phyloP scores from a whole-genome alignment of 306 rosid genomes.

The Prunus mume region DNA sequence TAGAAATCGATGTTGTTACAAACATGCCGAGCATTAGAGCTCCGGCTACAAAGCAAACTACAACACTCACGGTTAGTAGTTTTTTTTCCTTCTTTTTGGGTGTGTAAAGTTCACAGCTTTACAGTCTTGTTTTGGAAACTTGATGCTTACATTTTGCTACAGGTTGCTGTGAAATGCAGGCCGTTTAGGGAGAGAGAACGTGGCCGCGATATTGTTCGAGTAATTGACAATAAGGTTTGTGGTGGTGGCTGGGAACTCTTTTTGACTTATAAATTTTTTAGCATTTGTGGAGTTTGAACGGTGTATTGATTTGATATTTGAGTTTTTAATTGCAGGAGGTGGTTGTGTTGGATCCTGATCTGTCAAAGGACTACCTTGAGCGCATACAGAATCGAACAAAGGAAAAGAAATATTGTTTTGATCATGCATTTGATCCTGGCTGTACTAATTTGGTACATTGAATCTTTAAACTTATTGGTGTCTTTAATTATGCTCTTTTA shows the following conservation, averaged over 20 bases:
- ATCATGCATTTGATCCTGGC: conserved; percentile 53
- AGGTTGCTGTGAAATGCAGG: conserved; percentile 69
- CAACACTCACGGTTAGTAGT: conserved; percentile 53
- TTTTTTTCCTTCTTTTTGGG: background rate
- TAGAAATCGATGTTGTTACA: conserved; percentile 35
- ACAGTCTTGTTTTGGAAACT: background rate
- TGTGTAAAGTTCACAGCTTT: background rate
- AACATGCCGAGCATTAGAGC: conserved; percentile 62
- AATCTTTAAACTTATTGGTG: background rate
- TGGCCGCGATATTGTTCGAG: conserved; percentile 61
- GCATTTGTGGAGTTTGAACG: background rate
- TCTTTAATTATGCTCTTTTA: background rate
- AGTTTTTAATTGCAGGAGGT: conserved; percentile 41
- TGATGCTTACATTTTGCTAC: conserved; percentile 10
- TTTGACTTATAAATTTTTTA: background rate
- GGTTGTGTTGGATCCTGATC: conserved; percentile 55
- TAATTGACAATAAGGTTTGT: conserved; percentile 48
- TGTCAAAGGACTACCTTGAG: conserved; percentile 53
- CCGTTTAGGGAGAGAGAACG: conserved; percentile 39
- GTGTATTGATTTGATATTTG: background rate
- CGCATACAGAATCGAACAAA: conserved; percentile 61
- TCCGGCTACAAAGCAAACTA: conserved; percentile 51
- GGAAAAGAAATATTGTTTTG: conserved; percentile 55
- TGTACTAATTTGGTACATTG: conserved; percentile 42
- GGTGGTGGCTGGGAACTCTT: background rate